A percentile compares a stretch with the other conserved stretches of the same genome.
Evolutionary conservation across 805 yeast species (phyloP).

Genomic region (Kodamaea hsintzibuensis): DNA sequence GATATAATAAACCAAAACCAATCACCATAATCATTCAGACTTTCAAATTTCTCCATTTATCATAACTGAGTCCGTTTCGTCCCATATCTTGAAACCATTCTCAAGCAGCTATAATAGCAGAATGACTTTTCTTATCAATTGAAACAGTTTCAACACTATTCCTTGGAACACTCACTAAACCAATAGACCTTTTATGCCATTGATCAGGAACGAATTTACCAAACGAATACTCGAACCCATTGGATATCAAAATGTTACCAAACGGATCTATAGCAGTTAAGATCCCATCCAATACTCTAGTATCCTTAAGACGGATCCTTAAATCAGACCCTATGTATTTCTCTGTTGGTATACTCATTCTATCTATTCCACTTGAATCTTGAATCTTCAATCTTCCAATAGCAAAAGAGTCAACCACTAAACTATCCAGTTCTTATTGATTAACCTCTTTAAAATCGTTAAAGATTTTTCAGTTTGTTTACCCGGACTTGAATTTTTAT

Average conservation of each 20-base stretch:
- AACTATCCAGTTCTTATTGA: too few species aligned
- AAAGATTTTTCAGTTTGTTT: background rate
- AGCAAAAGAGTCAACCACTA: too few species aligned
- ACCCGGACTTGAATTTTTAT: background rate
- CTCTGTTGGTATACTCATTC: constrained; percentile 15
- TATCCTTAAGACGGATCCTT: constrained; percentile 28
- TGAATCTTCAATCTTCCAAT: too few species aligned
- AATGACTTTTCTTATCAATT: constrained; percentile 18
- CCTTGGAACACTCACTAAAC: constrained; percentile 28
- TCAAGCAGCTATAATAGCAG: background rate
- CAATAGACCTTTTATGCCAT: constrained; percentile 26
- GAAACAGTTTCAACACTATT: constrained; percentile 17
- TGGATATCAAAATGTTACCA: constrained; percentile 41
- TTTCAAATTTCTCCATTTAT: too few species aligned
- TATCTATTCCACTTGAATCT: too few species aligned
- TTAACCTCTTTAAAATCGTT: too few species aligned
- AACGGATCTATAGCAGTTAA: constrained; percentile 44
- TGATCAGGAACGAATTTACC: constrained; percentile 24
- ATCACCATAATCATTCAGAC: too few species aligned
- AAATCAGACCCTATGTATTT: constrained; percentile 34
- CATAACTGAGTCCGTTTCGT: too few species aligned
- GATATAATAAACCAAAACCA: too few species aligned
- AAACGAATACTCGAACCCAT: constrained; percentile 32
- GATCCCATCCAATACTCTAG: constrained; percentile 36
- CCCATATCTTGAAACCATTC: too few species aligned